Base-by-base conservation (phyloP, 2,329 filamentous ascomycete genomes). In the Fusarium sterilihyphosum region DNA sequence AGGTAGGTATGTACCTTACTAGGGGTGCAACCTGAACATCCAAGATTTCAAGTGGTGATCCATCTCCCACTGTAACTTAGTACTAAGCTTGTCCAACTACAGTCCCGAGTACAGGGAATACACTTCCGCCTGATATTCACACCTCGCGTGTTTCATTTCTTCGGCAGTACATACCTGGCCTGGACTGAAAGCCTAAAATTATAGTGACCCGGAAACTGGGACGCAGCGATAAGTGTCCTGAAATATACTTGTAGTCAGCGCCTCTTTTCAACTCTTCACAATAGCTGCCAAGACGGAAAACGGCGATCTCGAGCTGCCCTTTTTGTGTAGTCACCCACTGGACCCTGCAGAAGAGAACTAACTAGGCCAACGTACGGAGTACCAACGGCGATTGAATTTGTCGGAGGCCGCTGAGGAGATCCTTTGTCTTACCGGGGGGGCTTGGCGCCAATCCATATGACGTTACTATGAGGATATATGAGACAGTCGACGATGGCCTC, bases 381-480 rank as follows among this genome's bases (percentile, higher is more conserved):
- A 26, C 24, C n/a, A n/a, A 26, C 41, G 31, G n/a, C 41, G 18
- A 50, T 62, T 61, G 65, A 26, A 54, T 47, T 61, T 59, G 61
- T 54, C 44, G 70, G 71, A 73, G 71, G 71, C 66, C 70, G 70
- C 70, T 73, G 41, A 52, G 60, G 47, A 70, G 49, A 22, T 41
- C 22, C 50, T 61, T 71, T 56, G 67, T 70, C 47, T 67, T 67
- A 35, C 40, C 49, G 5, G 43, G 24, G 24, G 56, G 56, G 29
- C 61, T 73, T 73, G 70, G 71, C 71, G 61, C 60, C 70, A 66
- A 73, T 17, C 26, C 70, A 44, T 49, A 73, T 73, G 71, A 73
- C 71, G 71, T 71, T 70, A 29, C 57, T n/a, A 56, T 56, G 57
- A 70, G 61, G 26, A 60, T 43, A 41, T 43, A 46, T 62, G 64